Percentiles rank a stretch among this genome's conserved stretches.
phyloP scores from a whole-genome alignment of 257 asterid genomes.

The Plantago major region DNA sequence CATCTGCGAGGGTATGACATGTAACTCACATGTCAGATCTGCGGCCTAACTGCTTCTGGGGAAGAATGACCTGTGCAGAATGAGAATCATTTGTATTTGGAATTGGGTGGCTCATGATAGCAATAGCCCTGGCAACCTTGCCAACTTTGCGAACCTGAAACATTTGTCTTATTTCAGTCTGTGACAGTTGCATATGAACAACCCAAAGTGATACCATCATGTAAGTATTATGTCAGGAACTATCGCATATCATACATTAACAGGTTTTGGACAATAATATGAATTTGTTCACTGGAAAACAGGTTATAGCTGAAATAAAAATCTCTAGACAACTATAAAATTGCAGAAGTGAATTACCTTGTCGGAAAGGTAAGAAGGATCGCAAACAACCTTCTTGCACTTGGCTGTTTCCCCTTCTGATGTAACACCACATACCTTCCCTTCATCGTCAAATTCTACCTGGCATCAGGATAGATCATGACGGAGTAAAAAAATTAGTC shows the following conservation, averaged over 20 bases:
- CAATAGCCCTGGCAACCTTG: constrained; percentile 88
- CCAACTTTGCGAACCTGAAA: constrained; percentile 78
- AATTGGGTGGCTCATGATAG: constrained; percentile 94
- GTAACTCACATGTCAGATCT: constrained; percentile 80
- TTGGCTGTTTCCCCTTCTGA: constrained; percentile 97
- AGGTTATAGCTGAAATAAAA: background rate
- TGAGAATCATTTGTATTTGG: constrained; percentile 84
- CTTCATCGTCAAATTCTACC: constrained; percentile 91
- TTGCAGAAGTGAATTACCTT: constrained; percentile 46
- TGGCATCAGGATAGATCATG: constrained; percentile 26
- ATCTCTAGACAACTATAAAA: constrained; percentile 2
- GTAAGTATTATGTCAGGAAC: too few species aligned
- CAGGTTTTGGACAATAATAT: constrained; percentile 1
- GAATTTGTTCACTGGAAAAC: constrained; percentile 1
- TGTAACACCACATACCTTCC: constrained; percentile 84
- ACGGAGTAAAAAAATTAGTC: constrained; percentile 14
- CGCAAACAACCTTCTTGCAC: constrained; percentile 93
- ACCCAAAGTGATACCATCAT: constrained; percentile 1
- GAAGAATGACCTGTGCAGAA: constrained; percentile 88
- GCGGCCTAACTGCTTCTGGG: constrained; percentile 94
- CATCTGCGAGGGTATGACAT: constrained; percentile 13
- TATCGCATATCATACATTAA: background rate
- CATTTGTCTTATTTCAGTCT: constrained; percentile 11
- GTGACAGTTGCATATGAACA: constrained; percentile 7
- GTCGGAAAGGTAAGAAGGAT: constrained; percentile 82